Conservation (phyloP, 1,139 yeast genomes). For the Debaryomyces udenii region DNA sequence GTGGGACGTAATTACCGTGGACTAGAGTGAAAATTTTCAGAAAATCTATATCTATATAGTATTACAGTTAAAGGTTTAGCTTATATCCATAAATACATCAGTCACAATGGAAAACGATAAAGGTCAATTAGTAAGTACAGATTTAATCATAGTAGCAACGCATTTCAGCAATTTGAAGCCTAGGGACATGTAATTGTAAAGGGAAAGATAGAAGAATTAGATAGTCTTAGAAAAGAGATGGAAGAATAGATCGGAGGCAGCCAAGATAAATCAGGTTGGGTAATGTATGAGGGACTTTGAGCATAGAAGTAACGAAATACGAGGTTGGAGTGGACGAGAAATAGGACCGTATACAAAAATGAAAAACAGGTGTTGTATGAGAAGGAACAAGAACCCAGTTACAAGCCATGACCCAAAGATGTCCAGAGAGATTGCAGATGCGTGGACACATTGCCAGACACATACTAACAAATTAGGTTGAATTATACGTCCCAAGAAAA, state of each 20-base stretch:
- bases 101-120: constrained; percentile 99
- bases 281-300: too few species aligned
- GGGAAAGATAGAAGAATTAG: too few species aligned
- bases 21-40: constrained; percentile 24
- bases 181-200: too few species aligned
- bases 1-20: constrained; percentile 10
- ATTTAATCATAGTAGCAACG: constrained; percentile 1
- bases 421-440: neutral
- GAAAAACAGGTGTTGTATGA: too few species aligned
- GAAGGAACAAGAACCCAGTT: too few species aligned
- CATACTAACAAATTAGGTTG: constrained; percentile 67
- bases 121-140: constrained; percentile 93
- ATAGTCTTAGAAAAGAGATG: too few species aligned
- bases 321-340: too few species aligned
- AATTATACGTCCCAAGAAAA: constrained; percentile 99
- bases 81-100: constrained; percentile 23
- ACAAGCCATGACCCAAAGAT: too few species aligned
- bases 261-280: too few species aligned
- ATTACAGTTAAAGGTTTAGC: constrained; percentile 12
- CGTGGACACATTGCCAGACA: neutral
- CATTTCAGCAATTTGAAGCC: neutral
- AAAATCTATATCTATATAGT: constrained; percentile 4
- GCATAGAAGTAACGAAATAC: too few species aligned
- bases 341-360: too few species aligned
- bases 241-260: too few species aligned